Conservation (phyloP, 2,329 filamentous ascomycete species). For the Fusarium circinatum region DNA sequence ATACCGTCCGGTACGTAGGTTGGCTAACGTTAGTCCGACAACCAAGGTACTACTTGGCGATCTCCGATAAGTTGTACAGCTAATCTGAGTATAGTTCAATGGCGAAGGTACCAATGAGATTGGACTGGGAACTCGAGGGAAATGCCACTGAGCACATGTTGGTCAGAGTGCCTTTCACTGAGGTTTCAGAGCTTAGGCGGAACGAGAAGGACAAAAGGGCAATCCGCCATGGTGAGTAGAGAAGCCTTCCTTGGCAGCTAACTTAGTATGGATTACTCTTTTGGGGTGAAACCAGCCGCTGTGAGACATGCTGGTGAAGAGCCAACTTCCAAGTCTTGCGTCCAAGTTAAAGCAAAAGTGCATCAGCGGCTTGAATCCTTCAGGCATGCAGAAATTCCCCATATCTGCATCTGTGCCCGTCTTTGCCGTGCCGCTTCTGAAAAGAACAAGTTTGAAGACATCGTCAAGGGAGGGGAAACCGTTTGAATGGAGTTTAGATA, state of each 20-base stretch:
- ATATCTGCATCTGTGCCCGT: neutral
- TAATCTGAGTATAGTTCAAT: neutral
- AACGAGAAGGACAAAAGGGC: neutral
- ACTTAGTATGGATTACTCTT: neutral
- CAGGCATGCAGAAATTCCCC: neutral
- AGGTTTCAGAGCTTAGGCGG: neutral
- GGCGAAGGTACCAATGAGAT: neutral
- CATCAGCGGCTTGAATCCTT: slow-evolving; percentile 27
- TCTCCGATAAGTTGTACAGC: neutral
- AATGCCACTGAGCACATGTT: neutral
- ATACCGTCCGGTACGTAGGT: neutral
- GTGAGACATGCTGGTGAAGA: neutral
- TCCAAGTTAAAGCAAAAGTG: neutral
- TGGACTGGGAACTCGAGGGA: neutral
- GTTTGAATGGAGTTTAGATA: slow-evolving; percentile 29
- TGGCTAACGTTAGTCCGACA: neutral
- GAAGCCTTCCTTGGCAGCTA: slow-evolving; percentile 10
- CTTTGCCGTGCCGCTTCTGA: neutral
- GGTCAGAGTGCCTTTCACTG: neutral
- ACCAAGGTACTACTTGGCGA: neutral
- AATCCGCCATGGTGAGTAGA: neutral
- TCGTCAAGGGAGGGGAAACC: neutral
- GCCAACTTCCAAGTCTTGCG: neutral
- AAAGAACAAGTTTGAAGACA: neutral
- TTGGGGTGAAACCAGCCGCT: slow-evolving; percentile 18